Percentiles rank a stretch among this genome's conserved stretches.
Conservation (phyloP, 495 filamentous ascomycete species). For the Neurospora sp. region DNA sequence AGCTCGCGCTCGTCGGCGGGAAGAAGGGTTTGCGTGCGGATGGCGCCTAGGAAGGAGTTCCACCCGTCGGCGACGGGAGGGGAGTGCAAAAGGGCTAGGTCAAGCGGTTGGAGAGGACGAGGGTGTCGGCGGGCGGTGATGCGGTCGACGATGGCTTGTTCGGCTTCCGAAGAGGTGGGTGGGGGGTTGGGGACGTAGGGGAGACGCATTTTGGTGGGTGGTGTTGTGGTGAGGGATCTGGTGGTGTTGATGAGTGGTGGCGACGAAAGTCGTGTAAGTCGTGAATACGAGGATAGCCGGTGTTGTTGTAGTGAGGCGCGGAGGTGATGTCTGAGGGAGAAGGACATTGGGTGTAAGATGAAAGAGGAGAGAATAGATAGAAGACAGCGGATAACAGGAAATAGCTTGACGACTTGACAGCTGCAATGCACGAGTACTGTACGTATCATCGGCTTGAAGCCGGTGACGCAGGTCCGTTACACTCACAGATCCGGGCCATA, state of each 20-base stretch:
- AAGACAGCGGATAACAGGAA: neutral
- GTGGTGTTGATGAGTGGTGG: neutral
- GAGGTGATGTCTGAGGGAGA: neutral
- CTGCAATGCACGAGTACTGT: neutral
- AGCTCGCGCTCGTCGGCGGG: constrained; percentile 54
- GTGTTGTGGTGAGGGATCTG: neutral
- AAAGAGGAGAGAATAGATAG: neutral
- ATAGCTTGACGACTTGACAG: neutral
- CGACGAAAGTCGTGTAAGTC: neutral
- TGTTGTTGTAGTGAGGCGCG: neutral
- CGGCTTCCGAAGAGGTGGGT: constrained; percentile 32
- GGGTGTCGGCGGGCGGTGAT: constrained; percentile 54
- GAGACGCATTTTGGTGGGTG: constrained; percentile 51
- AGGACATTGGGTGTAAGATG: neutral
- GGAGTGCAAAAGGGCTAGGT: constrained; percentile 64
- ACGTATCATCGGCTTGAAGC: neutral
- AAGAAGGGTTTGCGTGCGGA: constrained; percentile 56
- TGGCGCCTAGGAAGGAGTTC: constrained; percentile 68
- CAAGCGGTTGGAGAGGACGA: constrained; percentile 55
- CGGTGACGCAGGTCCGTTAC: neutral
- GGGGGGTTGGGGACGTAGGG: constrained; percentile 56
- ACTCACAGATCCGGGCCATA: neutral
- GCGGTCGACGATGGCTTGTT: constrained; percentile 47
- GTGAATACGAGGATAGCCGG: neutral
- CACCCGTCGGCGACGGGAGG: constrained; percentile 66